phyloP scores from a whole-genome alignment of 1,284 basidiomycete species.

The Pascua sp. region DNA sequence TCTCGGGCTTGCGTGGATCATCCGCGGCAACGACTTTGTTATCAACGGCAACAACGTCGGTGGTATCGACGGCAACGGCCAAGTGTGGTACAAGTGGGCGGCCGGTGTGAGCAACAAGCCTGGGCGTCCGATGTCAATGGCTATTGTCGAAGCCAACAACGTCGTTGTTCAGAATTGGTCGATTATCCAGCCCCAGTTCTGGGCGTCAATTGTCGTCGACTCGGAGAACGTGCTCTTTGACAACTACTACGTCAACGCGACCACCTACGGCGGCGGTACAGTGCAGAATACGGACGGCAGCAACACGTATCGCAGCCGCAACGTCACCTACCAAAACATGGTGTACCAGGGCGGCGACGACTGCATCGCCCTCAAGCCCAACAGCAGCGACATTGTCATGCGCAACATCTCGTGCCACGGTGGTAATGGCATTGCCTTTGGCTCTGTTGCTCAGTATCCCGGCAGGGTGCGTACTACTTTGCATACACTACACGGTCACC shows the following conservation, averaged over 20 bases:
- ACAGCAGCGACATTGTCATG: conserved; percentile 58
- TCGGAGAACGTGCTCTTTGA: conserved; percentile 52
- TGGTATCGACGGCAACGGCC: conserved; percentile 64
- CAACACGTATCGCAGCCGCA: conserved; percentile 60
- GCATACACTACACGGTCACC: no score
- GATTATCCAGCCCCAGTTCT: conserved; percentile 62
- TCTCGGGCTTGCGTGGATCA: conserved; percentile 65
- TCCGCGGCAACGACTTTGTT: conserved; percentile 60
- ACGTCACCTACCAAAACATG: conserved; percentile 51
- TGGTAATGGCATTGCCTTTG: conserved; percentile 65
- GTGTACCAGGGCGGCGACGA: conserved; percentile 57
- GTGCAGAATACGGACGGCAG: conserved; percentile 57
- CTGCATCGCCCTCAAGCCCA: conserved; percentile 65
- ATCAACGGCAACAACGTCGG: conserved; percentile 61
- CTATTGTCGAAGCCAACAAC: conserved; percentile 55
- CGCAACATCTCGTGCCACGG: conserved; percentile 59
- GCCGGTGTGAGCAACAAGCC: conserved; percentile 46
- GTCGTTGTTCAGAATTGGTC: conserved; percentile 56
- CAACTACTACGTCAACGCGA: conserved; percentile 60
- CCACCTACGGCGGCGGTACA: conserved; percentile 53
- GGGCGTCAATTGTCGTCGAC: conserved; percentile 61
- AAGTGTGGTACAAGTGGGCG: conserved; percentile 57
- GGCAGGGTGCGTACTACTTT: conserved; percentile 55
- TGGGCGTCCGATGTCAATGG: conserved; percentile 59
- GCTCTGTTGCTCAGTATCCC: conserved; percentile 61